Conservation (phyloP, 2,329 filamentous ascomycete genomes). For the Alternaria brassicae region DNA sequence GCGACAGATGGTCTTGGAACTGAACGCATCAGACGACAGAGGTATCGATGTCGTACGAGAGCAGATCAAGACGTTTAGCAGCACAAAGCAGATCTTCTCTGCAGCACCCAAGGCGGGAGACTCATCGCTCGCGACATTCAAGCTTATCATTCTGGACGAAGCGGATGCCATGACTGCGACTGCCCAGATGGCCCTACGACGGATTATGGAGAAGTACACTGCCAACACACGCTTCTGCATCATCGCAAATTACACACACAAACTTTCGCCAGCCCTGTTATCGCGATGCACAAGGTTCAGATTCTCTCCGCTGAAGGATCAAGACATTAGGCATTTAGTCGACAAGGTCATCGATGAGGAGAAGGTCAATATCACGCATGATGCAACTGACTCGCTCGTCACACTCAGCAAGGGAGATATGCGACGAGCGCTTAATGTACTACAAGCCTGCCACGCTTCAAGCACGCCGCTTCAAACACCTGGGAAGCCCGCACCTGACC, state of each 20-base stretch:
- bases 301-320: conserved; percentile 90
- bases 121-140: conserved; percentile 74
- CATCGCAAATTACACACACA: conserved; percentile 99
- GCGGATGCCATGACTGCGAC: conserved; percentile 99
- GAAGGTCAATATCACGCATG: conserved; percentile 78
- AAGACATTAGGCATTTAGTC: conserved; percentile 82
- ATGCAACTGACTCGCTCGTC: conserved; percentile 84
- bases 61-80: conserved; percentile 99
- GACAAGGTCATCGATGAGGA: conserved; percentile 91
- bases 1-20: conserved; percentile 97
- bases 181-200: conserved; percentile 93
- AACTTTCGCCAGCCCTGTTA: conserved; percentile 88
- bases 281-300: conserved; percentile 94
- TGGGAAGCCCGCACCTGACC: conserved; percentile 56
- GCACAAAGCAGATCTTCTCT: conserved; percentile 97
- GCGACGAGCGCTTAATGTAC: conserved; percentile 90
- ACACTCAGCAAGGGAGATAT: conserved; percentile 93
- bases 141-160: conserved; percentile 97
- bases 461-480: conserved; percentile 67
- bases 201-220: conserved; percentile 99
- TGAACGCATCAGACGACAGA: conserved; percentile 96
- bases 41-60: conserved; percentile 95
- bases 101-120: conserved; percentile 60
- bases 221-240: conserved; percentile 97
- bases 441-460: conserved; percentile 95